A percentile compares a stretch with the other conserved stretches of the same genome.
Evolutionary conservation across 768 basidiomycete species (phyloP).

Genomic region (Macrocybe gigantea): DNA sequence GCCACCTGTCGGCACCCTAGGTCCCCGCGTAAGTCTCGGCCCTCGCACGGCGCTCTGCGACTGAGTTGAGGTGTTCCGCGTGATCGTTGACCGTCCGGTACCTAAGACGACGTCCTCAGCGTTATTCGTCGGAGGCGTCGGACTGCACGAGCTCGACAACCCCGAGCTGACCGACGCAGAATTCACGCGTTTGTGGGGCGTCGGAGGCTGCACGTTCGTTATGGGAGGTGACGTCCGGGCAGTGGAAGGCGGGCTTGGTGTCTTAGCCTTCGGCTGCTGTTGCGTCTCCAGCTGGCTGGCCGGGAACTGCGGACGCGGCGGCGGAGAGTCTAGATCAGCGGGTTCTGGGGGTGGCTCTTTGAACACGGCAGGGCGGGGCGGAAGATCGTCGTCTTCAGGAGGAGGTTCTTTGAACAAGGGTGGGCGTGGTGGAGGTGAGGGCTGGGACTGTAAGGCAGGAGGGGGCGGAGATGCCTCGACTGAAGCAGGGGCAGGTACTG

Average conservation of each 20-base stretch:
- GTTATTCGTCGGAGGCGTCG: constrained; percentile 30
- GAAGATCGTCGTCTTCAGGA: constrained; percentile 36
- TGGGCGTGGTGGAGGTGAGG: constrained; percentile 21
- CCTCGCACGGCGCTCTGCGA: constrained; percentile 35
- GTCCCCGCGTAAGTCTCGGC: constrained; percentile 42
- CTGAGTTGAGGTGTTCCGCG: constrained; percentile 42
- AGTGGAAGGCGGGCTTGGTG: constrained; percentile 13
- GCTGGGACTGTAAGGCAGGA: constrained; percentile 11
- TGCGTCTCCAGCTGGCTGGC: constrained; percentile 2
- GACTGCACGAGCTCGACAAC: constrained; percentile 30
- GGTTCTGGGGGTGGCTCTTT: constrained; percentile 59
- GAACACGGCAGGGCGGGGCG: constrained; percentile 30
- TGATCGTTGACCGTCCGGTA: constrained; percentile 32
- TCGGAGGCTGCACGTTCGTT: constrained; percentile 44
- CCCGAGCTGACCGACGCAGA: constrained; percentile 28
- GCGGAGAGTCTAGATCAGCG: constrained; percentile 30
- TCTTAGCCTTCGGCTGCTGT: background rate
- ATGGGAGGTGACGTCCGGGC: constrained; percentile 27
- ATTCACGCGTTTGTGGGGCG: constrained; percentile 40
- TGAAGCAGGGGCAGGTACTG: constrained; percentile 23
- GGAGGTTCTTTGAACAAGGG: constrained; percentile 32
- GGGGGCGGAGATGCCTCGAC: constrained; percentile 24
- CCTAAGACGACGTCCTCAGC: constrained; percentile 28
- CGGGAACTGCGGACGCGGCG: constrained; percentile 33
- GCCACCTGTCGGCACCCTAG: constrained; percentile 34